phyloP scores from a whole-genome alignment of 345 rosid genomes.

The Reutealis trisperma region DNA sequence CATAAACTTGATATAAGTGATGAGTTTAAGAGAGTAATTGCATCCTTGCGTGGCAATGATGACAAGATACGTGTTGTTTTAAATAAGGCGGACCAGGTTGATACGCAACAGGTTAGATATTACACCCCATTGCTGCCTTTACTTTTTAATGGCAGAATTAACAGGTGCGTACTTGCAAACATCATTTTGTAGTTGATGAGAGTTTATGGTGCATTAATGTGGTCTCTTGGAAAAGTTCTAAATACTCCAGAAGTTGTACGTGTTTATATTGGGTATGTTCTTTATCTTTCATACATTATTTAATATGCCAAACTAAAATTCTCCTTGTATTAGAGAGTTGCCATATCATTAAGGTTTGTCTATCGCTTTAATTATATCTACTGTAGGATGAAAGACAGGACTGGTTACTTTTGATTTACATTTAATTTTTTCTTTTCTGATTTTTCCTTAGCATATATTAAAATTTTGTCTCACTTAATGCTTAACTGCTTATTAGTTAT shows the following conservation, averaged over 20 bases:
- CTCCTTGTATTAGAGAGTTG: neutral
- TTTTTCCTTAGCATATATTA: neutral
- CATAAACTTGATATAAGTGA: constrained; percentile 33
- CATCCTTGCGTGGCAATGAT: constrained; percentile 28
- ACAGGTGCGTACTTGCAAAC: neutral
- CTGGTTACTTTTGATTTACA: neutral
- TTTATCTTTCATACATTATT: neutral
- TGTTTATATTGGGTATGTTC: constrained; percentile 29
- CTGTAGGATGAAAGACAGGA: too few species aligned
- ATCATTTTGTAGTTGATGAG: constrained; percentile 26
- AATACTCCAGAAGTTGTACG: constrained; percentile 30
- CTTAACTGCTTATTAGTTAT: neutral
- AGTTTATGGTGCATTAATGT: constrained; percentile 34
- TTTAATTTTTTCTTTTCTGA: too few species aligned
- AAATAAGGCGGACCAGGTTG: constrained; percentile 31
- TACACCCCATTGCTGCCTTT: neutral
- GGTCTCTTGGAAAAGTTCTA: constrained; percentile 35
- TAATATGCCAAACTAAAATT: neutral
- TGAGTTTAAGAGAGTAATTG: constrained; percentile 32
- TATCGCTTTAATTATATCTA: too few species aligned
- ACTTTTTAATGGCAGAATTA: neutral
- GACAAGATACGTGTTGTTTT: constrained; percentile 33
- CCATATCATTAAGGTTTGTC: neutral
- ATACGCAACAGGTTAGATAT: constrained; percentile 27
- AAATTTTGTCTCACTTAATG: neutral